Conservation (phyloP, 352 stramenopile species). For the Phytophthora aleatoria region DNA sequence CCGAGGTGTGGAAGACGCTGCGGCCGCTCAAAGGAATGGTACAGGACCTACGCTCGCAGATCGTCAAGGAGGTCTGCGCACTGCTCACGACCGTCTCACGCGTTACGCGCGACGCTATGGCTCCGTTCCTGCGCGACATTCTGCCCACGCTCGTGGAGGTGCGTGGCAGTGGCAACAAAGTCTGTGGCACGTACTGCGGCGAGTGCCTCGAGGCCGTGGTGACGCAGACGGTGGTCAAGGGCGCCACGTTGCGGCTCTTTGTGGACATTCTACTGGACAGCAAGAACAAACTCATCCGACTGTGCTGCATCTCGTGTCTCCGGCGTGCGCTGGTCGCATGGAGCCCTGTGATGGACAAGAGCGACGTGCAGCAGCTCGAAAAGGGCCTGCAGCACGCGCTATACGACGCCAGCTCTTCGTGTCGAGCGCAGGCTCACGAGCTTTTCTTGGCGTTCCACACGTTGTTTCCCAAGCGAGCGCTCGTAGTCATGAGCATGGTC, state of each 20-base stretch:
- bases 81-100: slow-evolving; percentile 65
- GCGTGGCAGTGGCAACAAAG: slow-evolving; percentile 82
- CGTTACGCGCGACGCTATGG: slow-evolving; percentile 80
- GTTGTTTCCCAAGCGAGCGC: slow-evolving; percentile 78
- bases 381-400: slow-evolving; percentile 71
- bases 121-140: slow-evolving; percentile 73
- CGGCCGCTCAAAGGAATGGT: slow-evolving; percentile 76
- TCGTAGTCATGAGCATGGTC: slow-evolving; percentile 64
- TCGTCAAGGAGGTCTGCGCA: slow-evolving; percentile 84
- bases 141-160: slow-evolving; percentile 79
- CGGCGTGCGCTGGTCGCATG: slow-evolving; percentile 56
- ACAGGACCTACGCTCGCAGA: slow-evolving; percentile 83
- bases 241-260: slow-evolving; percentile 72
- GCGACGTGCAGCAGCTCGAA: slow-evolving; percentile 82
- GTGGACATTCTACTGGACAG: slow-evolving; percentile 76
- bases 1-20: slow-evolving; percentile 75
- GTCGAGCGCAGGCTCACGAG: slow-evolving; percentile 66
- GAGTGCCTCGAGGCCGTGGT: slow-evolving; percentile 78
- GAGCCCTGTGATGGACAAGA: slow-evolving; percentile 80
- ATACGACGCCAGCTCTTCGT: slow-evolving; percentile 81
- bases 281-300: slow-evolving; percentile 85
- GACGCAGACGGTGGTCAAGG: slow-evolving; percentile 72
- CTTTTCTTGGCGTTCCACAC: slow-evolving; percentile 77
- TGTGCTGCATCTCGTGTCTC: slow-evolving; percentile 73
- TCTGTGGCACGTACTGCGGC: slow-evolving; percentile 80